phyloP scores from a whole-genome alignment of 1,139 yeast species.

The Yamadazyma jaroonii region DNA sequence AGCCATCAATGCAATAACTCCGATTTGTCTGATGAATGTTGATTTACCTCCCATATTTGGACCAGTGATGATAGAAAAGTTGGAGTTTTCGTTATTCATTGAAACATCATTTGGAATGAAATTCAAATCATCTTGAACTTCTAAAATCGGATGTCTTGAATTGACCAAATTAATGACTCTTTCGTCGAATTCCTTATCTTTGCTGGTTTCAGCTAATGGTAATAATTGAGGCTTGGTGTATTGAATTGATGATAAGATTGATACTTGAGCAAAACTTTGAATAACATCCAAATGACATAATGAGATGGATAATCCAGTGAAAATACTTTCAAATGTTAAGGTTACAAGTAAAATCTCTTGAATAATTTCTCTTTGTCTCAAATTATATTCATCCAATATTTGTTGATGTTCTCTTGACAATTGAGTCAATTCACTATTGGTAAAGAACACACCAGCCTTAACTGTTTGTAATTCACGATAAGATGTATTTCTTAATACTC shows the following conservation, averaged over 20 bases:
- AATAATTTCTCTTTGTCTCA: conserved; percentile 73
- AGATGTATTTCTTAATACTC: conserved; percentile 64
- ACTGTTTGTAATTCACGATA: conserved; percentile 85
- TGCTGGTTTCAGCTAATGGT: conserved; percentile 35
- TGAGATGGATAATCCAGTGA: conserved; percentile 61
- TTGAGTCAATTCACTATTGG: conserved; percentile 62
- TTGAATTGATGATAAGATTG: conserved; percentile 80
- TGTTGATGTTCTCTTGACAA: conserved; percentile 59
- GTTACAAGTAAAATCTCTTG: conserved; percentile 79
- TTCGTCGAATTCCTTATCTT: conserved; percentile 25
- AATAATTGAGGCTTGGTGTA: conserved; percentile 69
- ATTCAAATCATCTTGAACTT: conserved; percentile 81
- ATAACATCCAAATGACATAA: conserved; percentile 82
- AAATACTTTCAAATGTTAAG: conserved; percentile 74
- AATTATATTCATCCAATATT: conserved; percentile 64
- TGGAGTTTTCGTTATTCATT: conserved; percentile 49
- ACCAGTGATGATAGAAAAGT: conserved; percentile 86
- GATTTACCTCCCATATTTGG: conserved; percentile 99
- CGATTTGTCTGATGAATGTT: conserved; percentile 88
- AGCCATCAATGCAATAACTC: conserved; percentile 84
- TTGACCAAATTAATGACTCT: conserved; percentile 60
- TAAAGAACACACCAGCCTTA: conserved; percentile 91
- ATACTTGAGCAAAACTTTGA: conserved; percentile 79
- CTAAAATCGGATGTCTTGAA: conserved; percentile 93
- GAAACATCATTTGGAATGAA: conserved; percentile 86